Evolutionary conservation across 352 stramenopile genomes (phyloP).

Genomic region (Globisporangium orthogonon): DNA sequence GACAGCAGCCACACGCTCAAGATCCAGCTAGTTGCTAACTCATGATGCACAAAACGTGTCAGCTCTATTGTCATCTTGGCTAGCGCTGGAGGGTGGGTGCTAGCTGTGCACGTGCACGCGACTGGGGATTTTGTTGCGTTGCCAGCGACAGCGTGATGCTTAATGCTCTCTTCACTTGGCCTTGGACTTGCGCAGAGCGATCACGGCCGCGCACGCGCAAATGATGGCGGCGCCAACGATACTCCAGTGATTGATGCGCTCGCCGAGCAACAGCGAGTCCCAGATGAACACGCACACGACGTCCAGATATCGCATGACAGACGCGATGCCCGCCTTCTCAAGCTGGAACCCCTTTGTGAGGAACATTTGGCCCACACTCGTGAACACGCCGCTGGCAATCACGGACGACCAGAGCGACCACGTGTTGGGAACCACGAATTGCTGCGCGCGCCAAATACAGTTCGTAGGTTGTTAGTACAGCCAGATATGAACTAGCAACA

Average conservation of each 20-base stretch:
- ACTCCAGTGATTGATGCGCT: slow-evolving; percentile 71
- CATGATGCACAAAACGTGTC: too few relatives aligned
- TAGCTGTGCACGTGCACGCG: too few relatives aligned
- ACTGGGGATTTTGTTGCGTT: too few relatives aligned
- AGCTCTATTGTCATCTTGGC: too few relatives aligned
- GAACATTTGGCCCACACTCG: slow-evolving; percentile 58
- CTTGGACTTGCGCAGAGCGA: slow-evolving; percentile 22
- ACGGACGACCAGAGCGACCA: slow-evolving; percentile 34
- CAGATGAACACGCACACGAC: slow-evolving; percentile 84
- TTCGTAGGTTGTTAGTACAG: too few relatives aligned
- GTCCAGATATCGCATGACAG: slow-evolving; percentile 80
- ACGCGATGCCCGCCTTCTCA: slow-evolving; percentile 78
- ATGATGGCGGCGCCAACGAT: slow-evolving; percentile 49
- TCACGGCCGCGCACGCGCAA: slow-evolving; percentile 19
- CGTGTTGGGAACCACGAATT: slow-evolving; percentile 40
- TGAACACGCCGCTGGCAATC: slow-evolving; percentile 57
- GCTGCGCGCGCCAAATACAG: slow-evolving; percentile 4
- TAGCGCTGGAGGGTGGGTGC: too few relatives aligned
- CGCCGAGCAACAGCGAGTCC: slow-evolving; percentile 51
- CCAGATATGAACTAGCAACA: background rate
- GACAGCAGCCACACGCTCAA: too few relatives aligned
- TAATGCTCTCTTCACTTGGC: background rate
- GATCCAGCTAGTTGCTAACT: too few relatives aligned
- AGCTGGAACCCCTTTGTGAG: slow-evolving; percentile 80
- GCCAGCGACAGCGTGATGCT: too few relatives aligned